phyloP scores from a whole-genome alignment of 805 yeast genomes.

The Nematodospora valgi region DNA sequence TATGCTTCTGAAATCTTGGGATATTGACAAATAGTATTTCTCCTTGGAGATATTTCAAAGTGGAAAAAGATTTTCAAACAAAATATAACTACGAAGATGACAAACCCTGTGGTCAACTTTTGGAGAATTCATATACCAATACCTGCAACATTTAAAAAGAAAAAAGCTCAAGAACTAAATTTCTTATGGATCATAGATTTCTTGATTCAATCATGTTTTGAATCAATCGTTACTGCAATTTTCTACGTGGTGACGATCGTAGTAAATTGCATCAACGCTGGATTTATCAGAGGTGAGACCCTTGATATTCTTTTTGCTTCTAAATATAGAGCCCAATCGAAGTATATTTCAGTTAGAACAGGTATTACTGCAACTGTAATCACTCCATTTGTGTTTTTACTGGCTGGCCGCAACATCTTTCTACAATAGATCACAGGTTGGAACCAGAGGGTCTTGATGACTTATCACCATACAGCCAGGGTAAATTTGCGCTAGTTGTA shows the following conservation, averaged over 20 bases:
- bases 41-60: slow-evolving; percentile 39
- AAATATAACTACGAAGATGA: slow-evolving; percentile 20
- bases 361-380: slow-evolving; percentile 44
- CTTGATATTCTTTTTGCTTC: slow-evolving; percentile 25
- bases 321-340: slow-evolving; percentile 17
- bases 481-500: slow-evolving; percentile 20
- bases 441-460: slow-evolving; percentile 41
- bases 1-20: slow-evolving; percentile 39
- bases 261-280: slow-evolving; percentile 9
- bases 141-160: slow-evolving; percentile 38
- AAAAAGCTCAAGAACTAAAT: slow-evolving; percentile 15
- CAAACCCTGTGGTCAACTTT: slow-evolving; percentile 23
- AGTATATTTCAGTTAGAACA: slow-evolving; percentile 47
- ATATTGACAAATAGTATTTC: slow-evolving; percentile 45
- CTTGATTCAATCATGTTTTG: slow-evolving; percentile 36
- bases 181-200: slow-evolving; percentile 6
- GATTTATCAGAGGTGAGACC: slow-evolving; percentile 19
- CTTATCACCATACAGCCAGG: slow-evolving; percentile 45
- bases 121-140: slow-evolving; percentile 24
- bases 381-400: slow-evolving; percentile 51
- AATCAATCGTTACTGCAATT: slow-evolving; percentile 24
- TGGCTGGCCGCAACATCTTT: slow-evolving; percentile 62
- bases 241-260: slow-evolving; percentile 19
- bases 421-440: slow-evolving; percentile 59
- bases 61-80: slow-evolving; percentile 44